Conservation (phyloP, 495 filamentous ascomycete species). For the Hypomontagnella submonticulosa region DNA sequence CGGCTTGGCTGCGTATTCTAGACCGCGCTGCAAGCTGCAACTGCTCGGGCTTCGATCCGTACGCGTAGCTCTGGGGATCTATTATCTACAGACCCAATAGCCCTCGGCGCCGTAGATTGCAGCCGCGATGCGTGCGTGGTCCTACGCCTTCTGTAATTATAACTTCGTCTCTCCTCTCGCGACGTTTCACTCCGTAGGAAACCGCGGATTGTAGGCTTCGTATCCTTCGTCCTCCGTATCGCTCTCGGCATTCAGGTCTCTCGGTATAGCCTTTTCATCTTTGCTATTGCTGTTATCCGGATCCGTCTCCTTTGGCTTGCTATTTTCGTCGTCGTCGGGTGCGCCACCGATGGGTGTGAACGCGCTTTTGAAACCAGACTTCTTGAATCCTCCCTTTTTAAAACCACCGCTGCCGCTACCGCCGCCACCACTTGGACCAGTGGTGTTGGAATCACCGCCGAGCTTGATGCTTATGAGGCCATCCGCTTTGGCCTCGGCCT, state of each 20-base stretch:
- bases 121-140: no score
- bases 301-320: slow-evolving; percentile 34
- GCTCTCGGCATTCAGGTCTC: slow-evolving; percentile 57
- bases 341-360: slow-evolving; percentile 58
- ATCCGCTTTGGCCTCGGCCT: slow-evolving; percentile 77
- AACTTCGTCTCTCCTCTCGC: neutral
- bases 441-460: slow-evolving; percentile 47
- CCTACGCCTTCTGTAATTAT: neutral
- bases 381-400: slow-evolving; percentile 68
- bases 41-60: no score
- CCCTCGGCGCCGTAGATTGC: no score
- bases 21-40: no score
- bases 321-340: slow-evolving; percentile 20
- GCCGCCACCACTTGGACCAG: neutral
- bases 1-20: no score
- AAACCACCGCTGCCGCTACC: slow-evolving; percentile 54
- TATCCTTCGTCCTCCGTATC: slow-evolving; percentile 70
- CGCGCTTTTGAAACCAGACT: slow-evolving; percentile 63
- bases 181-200: slow-evolving; percentile 62
- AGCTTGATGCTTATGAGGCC: slow-evolving; percentile 69
- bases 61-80: no score
- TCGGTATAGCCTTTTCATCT: slow-evolving; percentile 33
- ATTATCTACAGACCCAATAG: no score
- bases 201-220: slow-evolving; percentile 64
- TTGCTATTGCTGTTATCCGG: slow-evolving; percentile 28